Evolutionary conservation across 345 rosid species (phyloP).

Genomic region (Moringa oleifera): DNA sequence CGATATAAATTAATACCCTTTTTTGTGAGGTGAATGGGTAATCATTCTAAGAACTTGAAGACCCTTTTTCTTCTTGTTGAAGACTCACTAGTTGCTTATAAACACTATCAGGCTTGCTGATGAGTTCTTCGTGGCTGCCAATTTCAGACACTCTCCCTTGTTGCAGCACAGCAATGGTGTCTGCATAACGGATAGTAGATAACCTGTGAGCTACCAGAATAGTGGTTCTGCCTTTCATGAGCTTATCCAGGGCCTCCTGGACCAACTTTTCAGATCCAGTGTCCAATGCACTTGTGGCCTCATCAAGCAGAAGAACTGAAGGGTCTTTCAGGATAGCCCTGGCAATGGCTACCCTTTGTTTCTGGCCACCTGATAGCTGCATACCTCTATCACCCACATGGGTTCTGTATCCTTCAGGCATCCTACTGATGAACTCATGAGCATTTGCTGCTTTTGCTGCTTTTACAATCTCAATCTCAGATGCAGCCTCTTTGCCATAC

Average conservation of each 20-base stretch:
- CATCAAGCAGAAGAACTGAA: conserved; percentile 68
- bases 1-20: no score
- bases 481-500: conserved; percentile 58
- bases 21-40: background rate
- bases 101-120: conserved; percentile 34
- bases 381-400: conserved; percentile 72
- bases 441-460: conserved; percentile 79
- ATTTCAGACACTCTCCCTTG: conserved; percentile 63
- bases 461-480: conserved; percentile 64
- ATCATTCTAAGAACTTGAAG: background rate
- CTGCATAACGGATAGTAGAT: conserved; percentile 57
- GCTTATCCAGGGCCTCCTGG: conserved; percentile 69
- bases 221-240: conserved; percentile 72
- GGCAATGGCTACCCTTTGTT: no score
- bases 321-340: conserved; percentile 72
- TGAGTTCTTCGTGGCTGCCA: conserved; percentile 66
- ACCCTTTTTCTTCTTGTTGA: conserved; percentile 32
- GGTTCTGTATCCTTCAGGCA: conserved; percentile 73
- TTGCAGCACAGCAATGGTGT: conserved; percentile 55
- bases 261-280: conserved; percentile 62
- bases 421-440: conserved; percentile 66
- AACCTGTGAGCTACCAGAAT: conserved; percentile 75
- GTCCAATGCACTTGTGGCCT: no score
- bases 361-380: conserved; percentile 86
- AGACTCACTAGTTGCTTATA: conserved; percentile 56